Conservation (phyloP, 495 filamentous ascomycete species). For the Penicillium silybi region DNA sequence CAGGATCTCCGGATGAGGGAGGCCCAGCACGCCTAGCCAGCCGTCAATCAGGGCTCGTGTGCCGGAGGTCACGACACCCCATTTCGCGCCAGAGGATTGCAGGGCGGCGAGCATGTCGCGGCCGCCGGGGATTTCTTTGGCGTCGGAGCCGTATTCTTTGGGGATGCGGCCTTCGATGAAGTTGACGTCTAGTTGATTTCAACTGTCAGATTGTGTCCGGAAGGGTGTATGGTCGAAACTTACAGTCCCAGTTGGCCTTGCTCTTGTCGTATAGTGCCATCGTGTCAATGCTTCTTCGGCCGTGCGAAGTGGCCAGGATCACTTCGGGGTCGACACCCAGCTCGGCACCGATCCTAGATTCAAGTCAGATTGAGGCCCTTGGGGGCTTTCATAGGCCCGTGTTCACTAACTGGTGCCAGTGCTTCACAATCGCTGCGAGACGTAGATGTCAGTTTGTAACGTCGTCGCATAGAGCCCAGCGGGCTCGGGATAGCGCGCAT, state of each 20-base stretch:
- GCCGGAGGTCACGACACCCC: constrained; percentile 93
- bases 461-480: background rate
- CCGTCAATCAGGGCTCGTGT: constrained; percentile 75
- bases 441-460: constrained; percentile 5
- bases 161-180: constrained; percentile 76
- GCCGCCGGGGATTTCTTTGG: constrained; percentile 74
- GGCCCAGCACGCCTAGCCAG: constrained; percentile 76
- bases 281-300: constrained; percentile 78
- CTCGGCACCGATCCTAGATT: constrained; percentile 68
- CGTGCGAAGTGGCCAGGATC: constrained; percentile 86
- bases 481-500: background rate
- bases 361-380: background rate
- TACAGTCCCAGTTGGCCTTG: constrained; percentile 90
- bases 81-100: constrained; percentile 56
- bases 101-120: constrained; percentile 55
- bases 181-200: constrained; percentile 62
- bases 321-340: constrained; percentile 75
- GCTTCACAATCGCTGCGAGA: constrained; percentile 79
- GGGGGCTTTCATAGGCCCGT: background rate
- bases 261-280: constrained; percentile 68
- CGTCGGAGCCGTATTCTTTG: constrained; percentile 67
- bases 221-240: constrained; percentile 33
- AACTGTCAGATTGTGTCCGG: background rate
- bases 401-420: constrained; percentile 74
- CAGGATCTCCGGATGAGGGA: constrained; percentile 69